Conservation (phyloP, 305 asterid genomes). For the Coffea humblotiana region DNA sequence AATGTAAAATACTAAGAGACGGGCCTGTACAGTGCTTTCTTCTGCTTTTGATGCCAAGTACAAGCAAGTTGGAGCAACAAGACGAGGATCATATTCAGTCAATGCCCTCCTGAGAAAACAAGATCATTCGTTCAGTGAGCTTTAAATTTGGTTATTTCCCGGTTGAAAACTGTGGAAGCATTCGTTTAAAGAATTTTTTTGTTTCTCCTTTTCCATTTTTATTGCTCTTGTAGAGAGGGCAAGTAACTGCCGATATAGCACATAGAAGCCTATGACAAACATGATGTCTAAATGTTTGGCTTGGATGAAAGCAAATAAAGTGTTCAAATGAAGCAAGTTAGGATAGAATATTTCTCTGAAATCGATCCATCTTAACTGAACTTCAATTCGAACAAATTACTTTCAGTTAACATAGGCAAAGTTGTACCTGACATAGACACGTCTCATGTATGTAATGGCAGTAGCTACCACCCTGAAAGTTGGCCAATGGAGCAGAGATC, state of each 20-base stretch:
- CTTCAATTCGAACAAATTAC: neutral
- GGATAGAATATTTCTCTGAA: neutral
- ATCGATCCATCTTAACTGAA: neutral
- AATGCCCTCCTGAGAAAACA: slow-evolving; percentile 65
- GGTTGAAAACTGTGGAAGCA: neutral
- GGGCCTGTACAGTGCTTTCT: slow-evolving; percentile 95
- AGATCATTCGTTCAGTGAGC: neutral
- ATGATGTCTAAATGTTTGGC: neutral
- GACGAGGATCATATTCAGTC: slow-evolving; percentile 90
- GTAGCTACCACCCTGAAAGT: slow-evolving; percentile 94
- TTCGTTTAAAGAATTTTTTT: too few relatives aligned
- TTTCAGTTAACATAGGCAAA: neutral
- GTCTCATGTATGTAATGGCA: slow-evolving; percentile 90
- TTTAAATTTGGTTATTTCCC: neutral
- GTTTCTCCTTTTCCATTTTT: neutral
- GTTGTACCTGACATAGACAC: slow-evolving; percentile 74
- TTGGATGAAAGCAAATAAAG: neutral
- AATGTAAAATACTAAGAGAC: slow-evolving; percentile 75
- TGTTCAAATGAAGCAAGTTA: neutral
- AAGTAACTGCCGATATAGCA: neutral
- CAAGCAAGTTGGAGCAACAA: slow-evolving; percentile 90
- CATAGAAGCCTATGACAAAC: neutral
- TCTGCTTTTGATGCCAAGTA: slow-evolving; percentile 97
- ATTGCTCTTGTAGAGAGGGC: neutral
- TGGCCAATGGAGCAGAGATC: slow-evolving; percentile 26